phyloP scores from a whole-genome alignment of 305 asterid genomes.

The Fraxinus sp. region DNA sequence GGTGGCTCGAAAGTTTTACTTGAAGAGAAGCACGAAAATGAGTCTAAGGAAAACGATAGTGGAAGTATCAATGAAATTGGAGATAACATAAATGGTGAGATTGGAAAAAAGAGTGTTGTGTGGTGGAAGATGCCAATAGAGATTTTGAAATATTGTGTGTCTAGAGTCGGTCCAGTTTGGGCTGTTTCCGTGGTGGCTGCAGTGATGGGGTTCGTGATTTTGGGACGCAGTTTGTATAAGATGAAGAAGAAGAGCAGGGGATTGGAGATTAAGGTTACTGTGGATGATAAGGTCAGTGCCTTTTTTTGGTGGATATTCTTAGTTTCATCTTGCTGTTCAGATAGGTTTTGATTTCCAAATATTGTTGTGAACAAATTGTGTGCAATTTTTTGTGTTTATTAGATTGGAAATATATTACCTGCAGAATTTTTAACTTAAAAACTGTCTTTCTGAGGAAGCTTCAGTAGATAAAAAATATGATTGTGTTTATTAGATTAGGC shows the following conservation, averaged over 20 bases:
- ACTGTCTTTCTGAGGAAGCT: background rate
- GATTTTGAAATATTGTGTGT: constrained; percentile 58
- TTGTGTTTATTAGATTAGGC: background rate
- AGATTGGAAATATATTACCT: background rate
- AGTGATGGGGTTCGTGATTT: constrained; percentile 71
- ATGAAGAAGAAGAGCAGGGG: constrained; percentile 75
- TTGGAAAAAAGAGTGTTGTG: constrained; percentile 52
- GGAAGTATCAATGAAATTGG: constrained; percentile 24
- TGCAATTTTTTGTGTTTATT: background rate
- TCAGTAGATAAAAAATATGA: constrained; percentile 14
- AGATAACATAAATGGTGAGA: constrained; percentile 33
- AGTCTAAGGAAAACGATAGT: constrained; percentile 29
- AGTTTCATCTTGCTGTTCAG: background rate
- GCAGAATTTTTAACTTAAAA: background rate
- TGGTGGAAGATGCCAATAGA: constrained; percentile 97
- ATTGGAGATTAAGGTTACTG: constrained; percentile 66
- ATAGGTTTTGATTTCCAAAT: background rate
- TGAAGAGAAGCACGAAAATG: constrained; percentile 27
- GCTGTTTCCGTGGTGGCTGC: constrained; percentile 79
- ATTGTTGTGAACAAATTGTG: background rate
- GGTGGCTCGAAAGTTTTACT: constrained; percentile 28
- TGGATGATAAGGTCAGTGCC: constrained; percentile 77
- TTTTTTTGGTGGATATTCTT: constrained; percentile 24
- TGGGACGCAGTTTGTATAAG: constrained; percentile 74
- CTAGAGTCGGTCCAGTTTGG: constrained; percentile 78